Evolutionary conservation across 257 asterid genomes (phyloP), one percentile per base, ranked within the genome.

Genomic region (Scutellaria minor): DNA sequence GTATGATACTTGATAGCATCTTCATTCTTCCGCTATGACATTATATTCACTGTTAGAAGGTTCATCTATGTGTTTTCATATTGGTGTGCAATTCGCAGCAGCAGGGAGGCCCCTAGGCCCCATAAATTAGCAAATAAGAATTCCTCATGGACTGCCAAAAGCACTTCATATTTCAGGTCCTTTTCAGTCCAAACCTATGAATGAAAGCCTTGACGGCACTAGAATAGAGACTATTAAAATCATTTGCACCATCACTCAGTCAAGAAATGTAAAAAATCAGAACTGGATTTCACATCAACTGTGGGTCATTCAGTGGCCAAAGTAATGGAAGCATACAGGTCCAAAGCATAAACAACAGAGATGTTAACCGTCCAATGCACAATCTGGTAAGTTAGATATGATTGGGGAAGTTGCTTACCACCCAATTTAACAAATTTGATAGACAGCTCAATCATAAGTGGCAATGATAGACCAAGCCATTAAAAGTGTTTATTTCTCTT

Each of bases 41-140:
- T 72, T 69, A 24, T 62, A 50, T 55, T 60, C 14, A 44, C 7
- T 46, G 54, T n/a, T 24, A 46, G 20, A 48, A 59, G 73, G 54
- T 68, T 68, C 66, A 67, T 66, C 60, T 11, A 61, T 8, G 46
- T 71, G 37, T 65, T 20, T 56, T 63, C 72, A 50, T 67, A 50
- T 39, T 63, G 60, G 56, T 71, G 70, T 39, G 39, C 68, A 18
- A 74, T 45, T 56, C 64, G 64, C 74, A 60, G 72, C 63, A 67
- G 62, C 48, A 64, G 63, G 66, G 10, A 56, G 50, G 57, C 44
- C 50, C 15, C 14, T 7, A 56, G 50, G 57, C 44, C 50, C 15
- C 14, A 67, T 1, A 20, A 45, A 68, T 53, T 13, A 42, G 14
- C 70, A 73, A 51, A 52, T 63, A 11, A 52, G 6, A 65, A 6